Evolutionary conservation across 352 stramenopile genomes (phyloP), one percentile per base, ranked within the genome.

Genomic region (Globisporangium polare): DNA sequence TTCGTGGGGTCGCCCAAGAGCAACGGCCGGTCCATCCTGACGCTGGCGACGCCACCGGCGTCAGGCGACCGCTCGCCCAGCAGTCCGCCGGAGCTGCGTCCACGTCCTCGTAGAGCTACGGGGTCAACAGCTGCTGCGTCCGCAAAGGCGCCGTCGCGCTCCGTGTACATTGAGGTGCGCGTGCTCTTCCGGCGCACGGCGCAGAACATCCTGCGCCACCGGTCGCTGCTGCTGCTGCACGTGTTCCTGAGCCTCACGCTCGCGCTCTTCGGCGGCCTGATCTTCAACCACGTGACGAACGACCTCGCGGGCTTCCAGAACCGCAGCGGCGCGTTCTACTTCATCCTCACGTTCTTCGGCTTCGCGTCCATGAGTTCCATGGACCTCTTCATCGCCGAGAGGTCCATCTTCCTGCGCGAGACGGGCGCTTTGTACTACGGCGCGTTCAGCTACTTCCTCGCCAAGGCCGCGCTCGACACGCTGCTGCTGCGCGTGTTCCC

Each of bases 361-460:
- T 94, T 94, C 63, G 78, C 81, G 0, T 92, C 78, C 53, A 80
- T 94, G 71, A 92, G 85, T 61, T 92, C 83, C 0, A 94, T 94
- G 85, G 83, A 92, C 56, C 57, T 91, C 7, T 94, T 94, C 55
- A 90, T 92, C 51, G 60, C 72, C 12, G 83, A 94, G 56, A 75
- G 85, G 5, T 53, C 70, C 13, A 90, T 94, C 49, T 94, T 94
- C 53, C 55, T 92, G 42, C 81, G 84, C 31, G 85, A 94, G 58
- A 84, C 83, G 8, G 78, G 73, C 73, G 85, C 85, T 15, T 83
- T 87, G 71, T 92, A 92, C 72, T 91, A 94, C 53, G 71, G 74
- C 31, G 75, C 83, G 13, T 86, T 88, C 49, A 89, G 76, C 65
- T 92, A 94, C 60, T 94, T 90, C 50, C 31, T 92, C 15, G 82